Base-by-base conservation (phyloP, 2,329 filamentous ascomycete genomes). In the Fusarium paranaense region DNA sequence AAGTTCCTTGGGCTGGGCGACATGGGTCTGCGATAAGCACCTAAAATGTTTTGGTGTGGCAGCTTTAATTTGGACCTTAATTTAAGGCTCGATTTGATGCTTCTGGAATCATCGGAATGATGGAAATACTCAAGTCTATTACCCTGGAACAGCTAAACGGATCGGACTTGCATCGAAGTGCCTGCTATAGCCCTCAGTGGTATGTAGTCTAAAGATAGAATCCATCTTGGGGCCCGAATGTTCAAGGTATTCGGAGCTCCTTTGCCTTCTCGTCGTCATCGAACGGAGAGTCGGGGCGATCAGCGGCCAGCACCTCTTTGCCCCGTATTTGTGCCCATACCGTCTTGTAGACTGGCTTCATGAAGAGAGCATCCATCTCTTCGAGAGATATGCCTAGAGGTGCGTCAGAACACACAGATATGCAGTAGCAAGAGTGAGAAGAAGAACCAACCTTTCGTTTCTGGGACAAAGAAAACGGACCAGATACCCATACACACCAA, bases 391-490 rank as follows among this genome's bases (percentile, higher is more conserved):
- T 79, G 22, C 80, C 80, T 81, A 9, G 5, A 16, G 35, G 20
- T 52, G 6, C 32, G 62, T 76, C 33, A 77, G 72, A 37, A 35
- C 25, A 62, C 0, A 6, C 1, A 18, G n/a, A 25, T 61, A 9
- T 30, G 30, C 30, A 9, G 30, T 9, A 30, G 30, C 30, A 30
- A 30, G 30, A 30, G 30, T 30, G 30, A 30, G 7, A 7, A 27
- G 25, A 27, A 27, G 25, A 27, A 27, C 25, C 32, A 14, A 76
- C 86, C 86, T 77, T 87, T 88, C 4, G 87, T 89, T 74, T 89
- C 87, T 1, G 87, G 87, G 0, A 89, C 81, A 57, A 86, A 86
- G 79, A 87, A 87, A 64, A 83, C 84, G 4, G 86, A 82, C 78
- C 86, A 89, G 50, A 87, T 75, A 11, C 85, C 82, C 72, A 86